phyloP scores from a whole-genome alignment of 345 rosid genomes.

The Geranium brycei region DNA sequence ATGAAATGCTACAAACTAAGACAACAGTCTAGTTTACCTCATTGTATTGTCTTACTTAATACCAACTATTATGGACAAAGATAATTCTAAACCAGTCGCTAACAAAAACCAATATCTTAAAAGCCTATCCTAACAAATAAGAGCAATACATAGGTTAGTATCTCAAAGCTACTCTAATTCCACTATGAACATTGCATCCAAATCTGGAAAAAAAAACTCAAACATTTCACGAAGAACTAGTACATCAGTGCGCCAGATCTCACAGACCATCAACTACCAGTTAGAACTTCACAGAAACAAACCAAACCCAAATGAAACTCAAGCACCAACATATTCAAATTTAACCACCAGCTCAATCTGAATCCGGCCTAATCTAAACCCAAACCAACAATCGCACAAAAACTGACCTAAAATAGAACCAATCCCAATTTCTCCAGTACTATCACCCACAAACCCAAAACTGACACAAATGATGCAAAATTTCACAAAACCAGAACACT shows the following conservation, averaged over 20 bases:
- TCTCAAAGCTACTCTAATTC: neutral
- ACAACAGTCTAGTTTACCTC: too few relatives aligned
- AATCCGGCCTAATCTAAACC: neutral
- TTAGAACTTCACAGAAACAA: neutral
- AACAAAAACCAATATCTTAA: neutral
- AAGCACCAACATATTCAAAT: neutral
- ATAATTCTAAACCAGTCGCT: neutral
- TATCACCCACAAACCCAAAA: neutral
- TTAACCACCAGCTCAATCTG: neutral
- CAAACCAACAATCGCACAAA: neutral
- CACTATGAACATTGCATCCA: neutral
- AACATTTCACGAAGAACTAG: too few relatives aligned
- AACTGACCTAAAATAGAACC: neutral
- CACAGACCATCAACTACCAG: neutral
- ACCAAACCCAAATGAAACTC: neutral
- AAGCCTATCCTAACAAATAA: neutral
- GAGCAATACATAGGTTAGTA: neutral
- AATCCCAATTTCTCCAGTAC: neutral
- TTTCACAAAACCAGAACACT: neutral
- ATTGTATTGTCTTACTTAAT: too few relatives aligned
- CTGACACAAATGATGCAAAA: neutral
- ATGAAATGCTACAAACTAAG: too few relatives aligned
- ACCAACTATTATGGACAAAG: neutral
- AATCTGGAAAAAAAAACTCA: too few relatives aligned
- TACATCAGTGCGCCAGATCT: neutral